phyloP scores from a whole-genome alignment of 2,329 filamentous ascomycete genomes.

The Fusarium abutilonis region DNA sequence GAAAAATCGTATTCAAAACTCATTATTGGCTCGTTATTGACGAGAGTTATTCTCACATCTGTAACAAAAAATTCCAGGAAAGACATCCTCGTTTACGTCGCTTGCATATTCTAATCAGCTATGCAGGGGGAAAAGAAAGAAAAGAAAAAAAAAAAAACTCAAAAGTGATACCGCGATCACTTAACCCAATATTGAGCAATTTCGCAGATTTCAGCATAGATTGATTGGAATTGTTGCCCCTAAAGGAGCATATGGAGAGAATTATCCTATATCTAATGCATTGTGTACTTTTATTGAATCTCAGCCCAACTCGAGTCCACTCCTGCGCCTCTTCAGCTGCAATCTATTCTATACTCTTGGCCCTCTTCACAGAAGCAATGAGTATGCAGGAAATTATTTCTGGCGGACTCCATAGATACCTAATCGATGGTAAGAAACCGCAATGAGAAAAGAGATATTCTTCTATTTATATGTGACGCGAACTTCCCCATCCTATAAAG shows the following conservation, averaged over 20 bases:
- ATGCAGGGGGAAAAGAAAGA: too few species aligned
- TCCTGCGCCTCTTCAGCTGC: neutral
- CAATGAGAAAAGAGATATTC: neutral
- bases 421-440: neutral
- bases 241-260: neutral
- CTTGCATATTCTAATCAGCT: neutral
- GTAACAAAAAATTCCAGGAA: neutral
- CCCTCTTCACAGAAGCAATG: slow-evolving; percentile 24
- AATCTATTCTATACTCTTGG: slow-evolving; percentile 10
- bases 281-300: neutral
- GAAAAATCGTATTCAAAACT: neutral
- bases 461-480: slow-evolving; percentile 1
- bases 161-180: too few species aligned
- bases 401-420: neutral
- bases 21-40: neutral
- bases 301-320: neutral
- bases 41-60: neutral
- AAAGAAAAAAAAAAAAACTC: neutral
- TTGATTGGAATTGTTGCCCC: too few species aligned
- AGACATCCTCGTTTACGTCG: neutral
- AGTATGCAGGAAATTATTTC: slow-evolving; percentile 2
- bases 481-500: neutral
- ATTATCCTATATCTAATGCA: neutral
- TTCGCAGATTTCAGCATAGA: neutral
- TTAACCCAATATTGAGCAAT: neutral